Percentiles rank a stretch among this genome's conserved stretches.
These are phyloP conservation scores for Neonectria faginata DNA, from an alignment of 2,329 filamentous ascomycete species.

Conservation along the genomic window DNA sequence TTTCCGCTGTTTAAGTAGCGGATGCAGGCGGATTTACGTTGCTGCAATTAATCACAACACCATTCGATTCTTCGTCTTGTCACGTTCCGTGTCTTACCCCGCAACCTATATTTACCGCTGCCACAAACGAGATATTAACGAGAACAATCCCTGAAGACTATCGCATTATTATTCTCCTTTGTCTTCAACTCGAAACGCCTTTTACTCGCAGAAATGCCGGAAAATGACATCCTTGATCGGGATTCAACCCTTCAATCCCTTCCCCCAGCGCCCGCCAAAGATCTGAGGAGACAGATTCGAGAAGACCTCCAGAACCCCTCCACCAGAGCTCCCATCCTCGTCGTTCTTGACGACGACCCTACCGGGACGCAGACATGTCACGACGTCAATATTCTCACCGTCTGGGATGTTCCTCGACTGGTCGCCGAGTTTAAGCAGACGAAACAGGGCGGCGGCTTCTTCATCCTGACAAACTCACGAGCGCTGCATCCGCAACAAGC, in stretches of 20 bases:
- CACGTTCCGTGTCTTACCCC: neutral
- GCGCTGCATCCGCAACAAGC: slow-evolving; percentile 64
- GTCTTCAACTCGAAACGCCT: neutral
- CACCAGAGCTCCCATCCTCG: slow-evolving; percentile 47
- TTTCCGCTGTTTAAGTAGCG: neutral
- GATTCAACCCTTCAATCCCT: slow-evolving; percentile 28
- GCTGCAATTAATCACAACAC: neutral
- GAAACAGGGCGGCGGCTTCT: slow-evolving; percentile 60
- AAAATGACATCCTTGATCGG: slow-evolving; percentile 12
- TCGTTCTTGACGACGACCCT: slow-evolving; percentile 66
- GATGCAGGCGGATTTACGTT: neutral
- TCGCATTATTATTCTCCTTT: too few species aligned
- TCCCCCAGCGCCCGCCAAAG: slow-evolving; percentile 23
- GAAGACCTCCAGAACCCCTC: slow-evolving; percentile 28
- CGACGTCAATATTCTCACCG: slow-evolving; percentile 65
- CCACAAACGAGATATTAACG: slow-evolving; percentile 1
- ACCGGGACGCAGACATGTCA: slow-evolving; percentile 73
- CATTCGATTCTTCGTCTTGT: neutral
- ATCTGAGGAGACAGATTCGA: slow-evolving; percentile 25
- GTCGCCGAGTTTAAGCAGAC: slow-evolving; percentile 56
- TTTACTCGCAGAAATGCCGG: slow-evolving; percentile 18
- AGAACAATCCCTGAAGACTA: too few species aligned
- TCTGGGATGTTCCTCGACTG: slow-evolving; percentile 62
- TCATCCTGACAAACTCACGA: slow-evolving; percentile 70
- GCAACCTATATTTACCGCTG: neutral